Percentiles rank a stretch among this genome's conserved stretches.
Evolutionary conservation across 768 basidiomycete species (phyloP).

Genomic region (Pleurotus pulmonarius): DNA sequence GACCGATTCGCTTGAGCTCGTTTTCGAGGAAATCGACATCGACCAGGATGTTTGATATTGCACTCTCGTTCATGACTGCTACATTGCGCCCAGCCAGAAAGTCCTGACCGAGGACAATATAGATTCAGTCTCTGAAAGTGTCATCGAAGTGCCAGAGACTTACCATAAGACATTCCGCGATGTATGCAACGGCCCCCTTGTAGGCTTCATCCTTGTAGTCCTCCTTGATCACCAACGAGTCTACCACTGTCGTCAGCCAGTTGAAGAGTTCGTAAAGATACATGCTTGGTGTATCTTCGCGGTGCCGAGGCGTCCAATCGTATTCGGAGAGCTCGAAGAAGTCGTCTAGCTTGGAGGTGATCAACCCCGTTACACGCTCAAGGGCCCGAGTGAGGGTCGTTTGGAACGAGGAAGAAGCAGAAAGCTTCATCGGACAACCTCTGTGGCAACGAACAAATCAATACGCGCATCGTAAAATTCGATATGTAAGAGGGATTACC

Average conservation of each 20-base stretch:
- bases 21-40: constrained; percentile 88
- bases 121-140: no score
- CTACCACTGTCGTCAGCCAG: constrained; percentile 95
- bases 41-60: constrained; percentile 77
- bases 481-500: constrained; percentile 37
- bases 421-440: constrained; percentile 75
- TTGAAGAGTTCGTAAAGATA: constrained; percentile 94
- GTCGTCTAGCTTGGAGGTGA: constrained; percentile 89
- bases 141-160: constrained; percentile 16
- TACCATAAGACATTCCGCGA: constrained; percentile 87
- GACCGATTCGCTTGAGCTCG: constrained; percentile 75
- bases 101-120: constrained; percentile 38
- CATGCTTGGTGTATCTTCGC: constrained; percentile 81
- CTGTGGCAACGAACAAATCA: constrained; percentile 63
- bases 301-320: constrained; percentile 78
- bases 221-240: constrained; percentile 81
- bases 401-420: constrained; percentile 61
- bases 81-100: constrained; percentile 77
- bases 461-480: constrained; percentile 3
- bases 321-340: constrained; percentile 96
- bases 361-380: constrained; percentile 74
- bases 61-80: constrained; percentile 82
- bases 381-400: constrained; percentile 66
- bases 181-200: constrained; percentile 81
- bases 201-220: constrained; percentile 88